Evolutionary conservation across 371 early-diverging fungal genomes (phyloP).

Genomic region (Mucor plumbeus): DNA sequence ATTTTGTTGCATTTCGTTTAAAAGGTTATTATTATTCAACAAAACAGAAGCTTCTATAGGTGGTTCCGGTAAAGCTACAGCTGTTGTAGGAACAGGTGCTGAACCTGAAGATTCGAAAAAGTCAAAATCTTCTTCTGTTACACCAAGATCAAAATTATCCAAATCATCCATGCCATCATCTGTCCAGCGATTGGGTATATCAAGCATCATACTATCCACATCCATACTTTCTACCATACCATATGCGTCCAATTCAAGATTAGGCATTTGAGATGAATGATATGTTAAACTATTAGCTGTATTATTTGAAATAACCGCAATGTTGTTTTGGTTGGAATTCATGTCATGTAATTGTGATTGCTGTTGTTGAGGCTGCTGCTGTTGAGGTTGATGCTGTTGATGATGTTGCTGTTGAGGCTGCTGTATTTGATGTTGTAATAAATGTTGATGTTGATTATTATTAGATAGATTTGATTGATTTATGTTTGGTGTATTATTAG

Average conservation of each 20-base stretch:
- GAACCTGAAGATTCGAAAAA: slow-evolving; percentile 36
- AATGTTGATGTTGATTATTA: neutral
- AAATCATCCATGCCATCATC: slow-evolving; percentile 44
- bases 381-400: neutral
- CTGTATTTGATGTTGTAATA: neutral
- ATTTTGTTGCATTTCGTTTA: neutral
- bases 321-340: neutral
- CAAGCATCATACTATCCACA: slow-evolving; percentile 34
- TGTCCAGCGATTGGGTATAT: slow-evolving; percentile 37
- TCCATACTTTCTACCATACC: slow-evolving; percentile 24
- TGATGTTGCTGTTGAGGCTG: slow-evolving; percentile 6
- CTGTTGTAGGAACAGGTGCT: slow-evolving; percentile 5
- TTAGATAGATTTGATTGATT: neutral
- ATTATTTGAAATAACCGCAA: neutral
- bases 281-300: slow-evolving; percentile 10
- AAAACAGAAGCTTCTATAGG: neutral
- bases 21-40: neutral
- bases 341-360: neutral
- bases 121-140: slow-evolving; percentile 56
- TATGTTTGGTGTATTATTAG: neutral
- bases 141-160: slow-evolving; percentile 49
- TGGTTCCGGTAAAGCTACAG: neutral
- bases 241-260: slow-evolving; percentile 26
- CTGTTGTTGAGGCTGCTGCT: neutral
- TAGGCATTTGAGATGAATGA: slow-evolving; percentile 26